Evolutionary conservation across 768 basidiomycete genomes (phyloP).

Genomic region (Lactarius psammicola): DNA sequence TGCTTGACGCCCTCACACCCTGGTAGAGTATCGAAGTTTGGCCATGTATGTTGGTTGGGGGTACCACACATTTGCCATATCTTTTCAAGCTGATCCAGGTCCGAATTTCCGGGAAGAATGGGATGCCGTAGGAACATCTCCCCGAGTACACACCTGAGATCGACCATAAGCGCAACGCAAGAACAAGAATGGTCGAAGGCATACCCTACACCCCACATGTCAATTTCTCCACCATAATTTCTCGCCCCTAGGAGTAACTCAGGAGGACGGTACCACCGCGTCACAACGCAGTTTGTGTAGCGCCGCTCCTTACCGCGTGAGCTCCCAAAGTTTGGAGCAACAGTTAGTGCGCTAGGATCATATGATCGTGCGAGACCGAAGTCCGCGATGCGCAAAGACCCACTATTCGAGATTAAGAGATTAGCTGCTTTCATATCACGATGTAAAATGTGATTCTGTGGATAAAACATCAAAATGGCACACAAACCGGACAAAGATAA

Average conservation of each 20-base stretch:
- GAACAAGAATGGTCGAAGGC: slow-evolving; percentile 31
- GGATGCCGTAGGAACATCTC: slow-evolving; percentile 92
- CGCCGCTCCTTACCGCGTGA: slow-evolving; percentile 56
- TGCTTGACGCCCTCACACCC: slow-evolving; percentile 78
- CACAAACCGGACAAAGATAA: slow-evolving; percentile 7
- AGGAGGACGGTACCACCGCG: slow-evolving; percentile 92
- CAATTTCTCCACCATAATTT: slow-evolving; percentile 90
- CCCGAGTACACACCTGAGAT: slow-evolving; percentile 81
- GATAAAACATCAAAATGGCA: slow-evolving; percentile 20
- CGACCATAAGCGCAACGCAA: background rate
- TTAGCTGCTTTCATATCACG: slow-evolving; percentile 99
- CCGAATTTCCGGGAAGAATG: slow-evolving; percentile 83
- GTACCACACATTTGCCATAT: slow-evolving; percentile 91
- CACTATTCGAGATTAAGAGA: slow-evolving; percentile 85
- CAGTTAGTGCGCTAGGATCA: slow-evolving; percentile 49
- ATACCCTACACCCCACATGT: slow-evolving; percentile 97
- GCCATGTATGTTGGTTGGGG: slow-evolving; percentile 80
- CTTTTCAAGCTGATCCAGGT: slow-evolving; percentile 87
- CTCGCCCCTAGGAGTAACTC: slow-evolving; percentile 87
- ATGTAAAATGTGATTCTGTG: slow-evolving; percentile 91
- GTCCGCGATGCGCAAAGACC: slow-evolving; percentile 86
- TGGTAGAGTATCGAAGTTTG: slow-evolving; percentile 69
- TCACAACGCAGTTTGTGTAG: slow-evolving; percentile 96
- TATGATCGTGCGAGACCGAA: slow-evolving; percentile 92
- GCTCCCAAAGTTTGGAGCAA: slow-evolving; percentile 38